These are phyloP conservation scores for Blastobotrys terrestris DNA, from an alignment of 805 yeast species.

Conservation along the genomic window DNA sequence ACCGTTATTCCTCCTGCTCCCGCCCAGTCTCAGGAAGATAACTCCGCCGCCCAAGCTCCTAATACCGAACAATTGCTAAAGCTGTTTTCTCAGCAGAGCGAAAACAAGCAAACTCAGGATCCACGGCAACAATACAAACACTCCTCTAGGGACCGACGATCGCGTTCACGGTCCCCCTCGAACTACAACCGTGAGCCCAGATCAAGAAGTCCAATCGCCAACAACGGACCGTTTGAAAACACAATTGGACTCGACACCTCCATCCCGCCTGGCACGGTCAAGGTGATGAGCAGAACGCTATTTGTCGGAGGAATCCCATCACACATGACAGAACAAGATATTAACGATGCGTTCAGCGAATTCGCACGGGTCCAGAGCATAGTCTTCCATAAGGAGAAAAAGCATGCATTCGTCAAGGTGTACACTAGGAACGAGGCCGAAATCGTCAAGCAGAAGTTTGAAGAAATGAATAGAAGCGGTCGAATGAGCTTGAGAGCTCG, in stretches of 20 bases:
- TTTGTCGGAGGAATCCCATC: slow-evolving; percentile 92
- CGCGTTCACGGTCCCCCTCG: neutral
- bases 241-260: slow-evolving; percentile 58
- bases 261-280: slow-evolving; percentile 71
- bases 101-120: neutral
- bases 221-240: neutral
- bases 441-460: slow-evolving; percentile 63
- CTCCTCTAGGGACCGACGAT: neutral
- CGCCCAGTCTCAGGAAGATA: neutral
- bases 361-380: slow-evolving; percentile 89
- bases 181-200: neutral
- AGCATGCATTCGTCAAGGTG: slow-evolving; percentile 94
- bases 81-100: neutral
- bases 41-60: neutral
- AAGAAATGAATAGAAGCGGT: slow-evolving; percentile 51
- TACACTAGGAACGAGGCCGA: slow-evolving; percentile 91
- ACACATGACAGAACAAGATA: slow-evolving; percentile 67
- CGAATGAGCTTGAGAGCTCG: slow-evolving; percentile 68
- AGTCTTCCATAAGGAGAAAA: slow-evolving; percentile 79
- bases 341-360: slow-evolving; percentile 68
- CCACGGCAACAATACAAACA: neutral
- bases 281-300: slow-evolving; percentile 82
- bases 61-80: neutral
- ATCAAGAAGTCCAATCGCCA: neutral
- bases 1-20: slow-evolving; percentile 1